These are phyloP conservation scores for Corymbia citriodora DNA, from an alignment of 441 rosid species.

Conservation along the genomic window DNA sequence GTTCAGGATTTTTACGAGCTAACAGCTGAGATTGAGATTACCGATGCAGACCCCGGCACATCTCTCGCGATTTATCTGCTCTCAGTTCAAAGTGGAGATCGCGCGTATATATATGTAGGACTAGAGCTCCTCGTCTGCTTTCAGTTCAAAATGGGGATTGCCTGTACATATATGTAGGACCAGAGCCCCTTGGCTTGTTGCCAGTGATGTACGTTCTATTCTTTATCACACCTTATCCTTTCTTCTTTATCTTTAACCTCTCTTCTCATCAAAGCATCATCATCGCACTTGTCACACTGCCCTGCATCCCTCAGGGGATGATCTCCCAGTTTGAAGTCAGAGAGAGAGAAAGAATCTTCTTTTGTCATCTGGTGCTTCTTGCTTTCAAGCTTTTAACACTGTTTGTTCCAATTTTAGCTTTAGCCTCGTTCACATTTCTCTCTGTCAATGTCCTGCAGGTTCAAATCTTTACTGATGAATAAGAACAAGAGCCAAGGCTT, in stretches of 20 bases:
- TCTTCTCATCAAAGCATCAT: not conserved
- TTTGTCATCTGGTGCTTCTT: not conserved
- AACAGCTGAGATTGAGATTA: conserved; percentile 80
- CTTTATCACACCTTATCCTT: not conserved
- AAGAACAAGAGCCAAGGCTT: not conserved
- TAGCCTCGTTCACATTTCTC: not conserved
- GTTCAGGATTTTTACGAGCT: conserved; percentile 74
- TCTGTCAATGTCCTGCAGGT: not conserved
- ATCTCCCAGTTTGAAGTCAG: not conserved
- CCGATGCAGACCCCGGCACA: conserved; percentile 55
- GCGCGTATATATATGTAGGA: conserved; percentile 23
- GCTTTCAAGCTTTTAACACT: not conserved
- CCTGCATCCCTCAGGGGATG: not conserved
- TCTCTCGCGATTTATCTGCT: conserved; percentile 65
- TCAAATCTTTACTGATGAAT: not conserved
- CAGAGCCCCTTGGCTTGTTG: not conserved
- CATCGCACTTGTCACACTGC: not conserved
- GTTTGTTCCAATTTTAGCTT: not conserved
- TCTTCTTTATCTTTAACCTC: not conserved
- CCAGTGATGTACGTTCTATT: not conserved
- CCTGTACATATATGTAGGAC: conserved; percentile 24
- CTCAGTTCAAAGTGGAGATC: conserved; percentile 60
- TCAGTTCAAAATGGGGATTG: conserved; percentile 60
- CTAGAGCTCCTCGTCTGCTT: conserved; percentile 18
- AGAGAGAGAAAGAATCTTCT: no score